Conservation (phyloP, 495 filamentous ascomycete species). For the Penicillium lividum region DNA sequence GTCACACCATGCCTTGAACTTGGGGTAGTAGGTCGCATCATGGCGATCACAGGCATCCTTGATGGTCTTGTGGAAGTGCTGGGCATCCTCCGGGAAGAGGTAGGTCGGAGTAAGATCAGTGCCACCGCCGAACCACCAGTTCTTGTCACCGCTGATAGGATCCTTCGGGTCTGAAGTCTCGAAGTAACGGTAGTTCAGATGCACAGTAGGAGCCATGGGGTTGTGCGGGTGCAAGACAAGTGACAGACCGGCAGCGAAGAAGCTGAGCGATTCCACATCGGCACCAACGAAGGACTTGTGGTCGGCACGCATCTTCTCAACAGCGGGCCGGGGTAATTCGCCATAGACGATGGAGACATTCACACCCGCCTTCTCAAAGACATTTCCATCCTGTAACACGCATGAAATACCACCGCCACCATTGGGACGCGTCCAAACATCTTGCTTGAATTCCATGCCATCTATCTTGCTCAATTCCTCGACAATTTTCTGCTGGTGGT, state of each 20-base stretch:
- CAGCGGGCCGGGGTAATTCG: constrained; percentile 81
- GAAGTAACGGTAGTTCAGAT: constrained; percentile 99
- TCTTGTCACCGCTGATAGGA: constrained; percentile 67
- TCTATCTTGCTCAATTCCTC: constrained; percentile 78
- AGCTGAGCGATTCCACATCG: constrained; percentile 76
- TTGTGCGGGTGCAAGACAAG: constrained; percentile 91
- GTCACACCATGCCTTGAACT: constrained; percentile 98
- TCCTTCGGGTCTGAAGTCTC: constrained; percentile 70
- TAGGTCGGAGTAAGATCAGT: constrained; percentile 93
- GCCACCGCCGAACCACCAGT: constrained; percentile 98
- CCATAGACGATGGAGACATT: constrained; percentile 95
- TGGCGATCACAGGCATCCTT: constrained; percentile 94
- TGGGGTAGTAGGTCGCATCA: constrained; percentile 87
- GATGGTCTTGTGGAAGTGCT: constrained; percentile 92
- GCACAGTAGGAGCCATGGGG: constrained; percentile 95
- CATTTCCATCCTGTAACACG: constrained; percentile 91
- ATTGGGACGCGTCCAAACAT: constrained; percentile 85
- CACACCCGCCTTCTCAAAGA: constrained; percentile 98
- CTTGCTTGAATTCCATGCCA: constrained; percentile 73
- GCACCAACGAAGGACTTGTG: constrained; percentile 83
- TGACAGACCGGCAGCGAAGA: constrained; percentile 93
- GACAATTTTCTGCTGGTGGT: constrained; percentile 86
- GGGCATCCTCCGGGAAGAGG: constrained; percentile 93
- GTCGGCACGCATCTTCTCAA: constrained; percentile 90
- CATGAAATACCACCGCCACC: constrained; percentile 88